Evolutionary conservation across 2,329 filamentous ascomycete species (phyloP), one percentile per base, ranked within the genome.

Genomic region (Dactylellina parvicollis): DNA sequence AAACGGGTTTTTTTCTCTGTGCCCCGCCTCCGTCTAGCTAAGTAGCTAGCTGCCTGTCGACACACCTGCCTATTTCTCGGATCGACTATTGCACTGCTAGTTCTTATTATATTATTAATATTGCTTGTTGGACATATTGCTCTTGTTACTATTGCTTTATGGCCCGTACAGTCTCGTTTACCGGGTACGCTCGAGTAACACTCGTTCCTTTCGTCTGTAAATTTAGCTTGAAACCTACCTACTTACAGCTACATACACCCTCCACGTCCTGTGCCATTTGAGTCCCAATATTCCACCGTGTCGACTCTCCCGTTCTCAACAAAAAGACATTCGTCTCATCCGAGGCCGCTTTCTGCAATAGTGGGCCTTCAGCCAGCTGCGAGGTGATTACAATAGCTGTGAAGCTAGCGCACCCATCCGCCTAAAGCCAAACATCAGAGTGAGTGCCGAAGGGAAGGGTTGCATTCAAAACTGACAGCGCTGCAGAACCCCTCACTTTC

Each of bases 361-460:
- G 67, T 72, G 67, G 67, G 67, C 60, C 61, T 34, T 72, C 26
- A 52, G 8, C 50, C 52, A 46, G 42, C 49, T 73, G 60, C 60
- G 56, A 60, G 60, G 69, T 72, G 67, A 65, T 52, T 18, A 28
- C 52, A 16, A 59, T 38, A 55, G 54, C 49, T 46, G 18, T 30
- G 40, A 62, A 49, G 57, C 66, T 72, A 64, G 52, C 42, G 52
- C 59, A 62, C 57, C 56, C 52, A 46, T 69, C 65, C 54, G 66
- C 57, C 66, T 64, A 64, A 64, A 72, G 57, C 26, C 57, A 57
- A 30, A 49, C 38, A 55, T 64, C 42, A 59, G 36, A 52, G 59
- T 72, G 55, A 71, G 57, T 56, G 22, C 7, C 5, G 14, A 34
- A 34, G 14, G 22, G 22, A 20, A 42, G 46, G 30, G 42, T 56